Percentiles rank a stretch among this genome's conserved stretches.
Evolutionary conservation across 805 yeast genomes (phyloP).

Genomic region (Candida nitratophila): DNA sequence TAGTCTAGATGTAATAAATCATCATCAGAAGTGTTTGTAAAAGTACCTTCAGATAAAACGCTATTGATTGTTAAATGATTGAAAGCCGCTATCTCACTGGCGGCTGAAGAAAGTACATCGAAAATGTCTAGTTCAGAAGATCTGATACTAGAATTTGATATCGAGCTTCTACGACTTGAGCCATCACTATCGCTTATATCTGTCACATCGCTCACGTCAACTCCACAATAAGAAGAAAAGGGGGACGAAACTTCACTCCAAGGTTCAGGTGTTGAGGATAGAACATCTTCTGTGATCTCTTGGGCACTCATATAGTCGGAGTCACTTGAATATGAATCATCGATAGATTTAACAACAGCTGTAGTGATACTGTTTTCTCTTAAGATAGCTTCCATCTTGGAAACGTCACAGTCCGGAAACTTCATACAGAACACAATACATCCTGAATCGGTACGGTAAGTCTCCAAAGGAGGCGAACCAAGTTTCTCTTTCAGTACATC

Average conservation of each 20-base stretch:
- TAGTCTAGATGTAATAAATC: neutral
- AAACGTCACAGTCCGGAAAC: conserved; percentile 65
- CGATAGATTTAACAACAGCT: conserved; percentile 36
- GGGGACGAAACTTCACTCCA: neutral
- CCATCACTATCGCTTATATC: neutral
- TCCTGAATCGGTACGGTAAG: neutral
- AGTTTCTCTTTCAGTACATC: conserved; percentile 39
- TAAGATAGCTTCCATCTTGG: conserved; percentile 48
- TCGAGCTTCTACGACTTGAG: neutral
- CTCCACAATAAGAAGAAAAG: neutral
- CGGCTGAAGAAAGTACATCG: neutral
- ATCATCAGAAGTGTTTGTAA: neutral
- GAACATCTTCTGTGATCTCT: neutral
- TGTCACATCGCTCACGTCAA: neutral
- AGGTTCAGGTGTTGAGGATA: neutral
- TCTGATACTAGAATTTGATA: neutral
- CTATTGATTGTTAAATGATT: neutral
- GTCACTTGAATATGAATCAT: neutral
- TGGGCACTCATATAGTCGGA: neutral
- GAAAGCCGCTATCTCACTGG: neutral
- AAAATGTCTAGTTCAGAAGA: neutral
- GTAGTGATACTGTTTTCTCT: conserved; percentile 52
- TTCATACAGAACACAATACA: conserved; percentile 20
- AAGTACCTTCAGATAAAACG: neutral
- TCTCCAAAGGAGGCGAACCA: conserved; percentile 35